Evolutionary conservation across 2,329 filamentous ascomycete species (phyloP).

Genomic region (Colletotrichum karsti): DNA sequence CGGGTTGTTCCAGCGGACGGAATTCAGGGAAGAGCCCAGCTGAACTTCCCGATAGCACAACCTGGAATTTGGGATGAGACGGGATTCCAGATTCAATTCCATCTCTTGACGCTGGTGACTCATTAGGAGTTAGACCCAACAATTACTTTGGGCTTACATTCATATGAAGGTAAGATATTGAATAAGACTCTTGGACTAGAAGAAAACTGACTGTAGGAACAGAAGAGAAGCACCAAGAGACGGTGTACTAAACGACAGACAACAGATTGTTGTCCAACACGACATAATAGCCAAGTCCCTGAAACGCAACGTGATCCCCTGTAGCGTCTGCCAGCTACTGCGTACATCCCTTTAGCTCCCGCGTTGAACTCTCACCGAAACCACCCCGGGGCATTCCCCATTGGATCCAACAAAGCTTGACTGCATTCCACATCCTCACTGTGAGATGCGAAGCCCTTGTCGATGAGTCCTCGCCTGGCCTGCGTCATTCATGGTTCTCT

Average conservation of each 20-base stretch:
- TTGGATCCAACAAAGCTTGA: slow-evolving; percentile 12
- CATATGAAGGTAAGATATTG: background rate
- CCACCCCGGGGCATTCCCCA: background rate
- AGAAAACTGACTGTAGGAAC: too few species aligned
- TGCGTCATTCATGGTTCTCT: background rate
- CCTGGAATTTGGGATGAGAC: background rate
- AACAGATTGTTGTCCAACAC: background rate
- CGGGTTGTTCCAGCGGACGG: background rate
- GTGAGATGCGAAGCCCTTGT: background rate
- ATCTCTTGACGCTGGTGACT: background rate
- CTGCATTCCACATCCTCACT: background rate
- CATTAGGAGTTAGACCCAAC: background rate
- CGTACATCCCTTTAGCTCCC: slow-evolving; percentile 9
- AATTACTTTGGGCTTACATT: background rate
- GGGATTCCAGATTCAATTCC: background rate
- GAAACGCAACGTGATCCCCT: slow-evolving; percentile 8
- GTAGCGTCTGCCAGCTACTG: slow-evolving; percentile 1
- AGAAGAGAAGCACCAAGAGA: background rate
- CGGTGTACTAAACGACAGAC: background rate
- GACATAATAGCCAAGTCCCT: background rate
- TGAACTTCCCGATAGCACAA: background rate
- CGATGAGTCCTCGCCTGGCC: background rate
- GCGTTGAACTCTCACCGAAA: background rate
- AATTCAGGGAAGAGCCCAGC: slow-evolving; percentile 2
- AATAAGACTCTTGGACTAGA: too few species aligned